Base-by-base conservation (phyloP, 2,329 filamentous ascomycete genomes). In the Thelonectria rubi region DNA sequence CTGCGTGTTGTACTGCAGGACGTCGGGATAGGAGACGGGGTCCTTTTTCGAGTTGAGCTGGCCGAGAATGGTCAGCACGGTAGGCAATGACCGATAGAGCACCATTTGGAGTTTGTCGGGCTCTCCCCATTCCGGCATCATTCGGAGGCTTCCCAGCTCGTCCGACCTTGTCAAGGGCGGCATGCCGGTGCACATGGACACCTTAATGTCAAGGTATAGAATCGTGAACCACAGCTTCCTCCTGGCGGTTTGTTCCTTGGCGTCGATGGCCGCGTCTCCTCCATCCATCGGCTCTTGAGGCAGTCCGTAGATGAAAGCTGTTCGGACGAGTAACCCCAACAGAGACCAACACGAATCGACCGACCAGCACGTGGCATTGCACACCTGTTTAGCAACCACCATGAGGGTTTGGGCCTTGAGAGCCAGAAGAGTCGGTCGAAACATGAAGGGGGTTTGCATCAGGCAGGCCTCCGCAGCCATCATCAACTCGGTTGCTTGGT, bases 381-480 rank as follows among this genome's bases (percentile, higher is more conserved):
- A 77, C 8, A 76, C 69, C 45, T 76, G 73, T 63, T 77, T 77
- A 24, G 76, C 75, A 34, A 77, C 71, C 20, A 75, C 71, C 71
- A 76, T 76, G 17, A 78, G 65, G 15, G 70, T 69, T 11, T 77
- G 58, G 1, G 71, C 67, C 55, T 74, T 73, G 14, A 77, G 65
- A 1, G 72, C 67, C n/a, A 73, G 63, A 32, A 76, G 64, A 3
- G 72, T 76, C 8, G 76, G 76, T 2, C 75, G 74, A 49, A 76
- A 76, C 71, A 77, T 77, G 59, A 76, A 77, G 2, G 75, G 74
- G 3, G 76, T 78, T 64, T 78, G 75, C 71, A 76, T 75, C 5
- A 78, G 68, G 34, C 75, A 78, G 0, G 75, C 75, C 53, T 77
- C 76, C 10, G 76, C 72, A 3, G 74, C 76, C 69, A 77, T 74